A percentile compares a stretch with the other conserved stretches of the same genome.
These are phyloP conservation scores for Leccinum insigne DNA, from an alignment of 1,284 basidiomycete genomes.

Conservation along the genomic window DNA sequence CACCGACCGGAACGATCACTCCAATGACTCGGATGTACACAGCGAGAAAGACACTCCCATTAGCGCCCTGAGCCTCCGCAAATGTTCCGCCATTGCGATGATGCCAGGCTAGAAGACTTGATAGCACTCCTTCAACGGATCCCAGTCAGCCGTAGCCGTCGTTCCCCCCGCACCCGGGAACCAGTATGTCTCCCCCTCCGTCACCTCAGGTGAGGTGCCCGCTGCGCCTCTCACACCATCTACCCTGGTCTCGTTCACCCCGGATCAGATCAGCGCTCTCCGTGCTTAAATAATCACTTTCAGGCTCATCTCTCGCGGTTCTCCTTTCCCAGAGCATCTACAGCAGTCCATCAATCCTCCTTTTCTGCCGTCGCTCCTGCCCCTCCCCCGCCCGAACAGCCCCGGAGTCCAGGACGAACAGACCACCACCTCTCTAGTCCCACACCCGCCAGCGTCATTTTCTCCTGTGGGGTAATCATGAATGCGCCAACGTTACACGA, in stretches of 20 bases:
- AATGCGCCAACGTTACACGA: conserved; percentile 98
- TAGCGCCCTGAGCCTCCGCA: no score
- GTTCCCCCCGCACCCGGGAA: conserved; percentile 9
- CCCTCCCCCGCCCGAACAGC: background rate
- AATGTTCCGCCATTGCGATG: no score
- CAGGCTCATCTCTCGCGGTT: conserved; percentile 78
- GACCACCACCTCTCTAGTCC: background rate
- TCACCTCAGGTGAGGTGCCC: conserved; percentile 31
- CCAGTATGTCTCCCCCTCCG: conserved; percentile 19
- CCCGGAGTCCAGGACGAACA: background rate
- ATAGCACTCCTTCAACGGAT: conserved; percentile 20
- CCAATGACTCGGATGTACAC: no score
- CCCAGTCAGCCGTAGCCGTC: conserved; percentile 4
- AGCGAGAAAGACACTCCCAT: no score
- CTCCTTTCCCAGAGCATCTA: conserved; percentile 79
- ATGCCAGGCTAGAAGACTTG: no score
- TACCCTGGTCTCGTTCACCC: conserved; percentile 76
- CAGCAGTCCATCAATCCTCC: conserved; percentile 68
- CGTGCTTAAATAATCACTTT: conserved; percentile 91
- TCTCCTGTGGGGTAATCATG: conserved; percentile 96
- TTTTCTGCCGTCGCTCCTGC: background rate
- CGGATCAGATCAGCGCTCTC: conserved; percentile 83
- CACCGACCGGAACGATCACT: no score
- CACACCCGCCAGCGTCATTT: conserved; percentile 42
- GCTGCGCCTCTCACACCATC: conserved; percentile 34